Evolutionary conservation across 805 yeast species (phyloP), one percentile per base, ranked within the genome.

Genomic region (Lachancea meyersii): DNA sequence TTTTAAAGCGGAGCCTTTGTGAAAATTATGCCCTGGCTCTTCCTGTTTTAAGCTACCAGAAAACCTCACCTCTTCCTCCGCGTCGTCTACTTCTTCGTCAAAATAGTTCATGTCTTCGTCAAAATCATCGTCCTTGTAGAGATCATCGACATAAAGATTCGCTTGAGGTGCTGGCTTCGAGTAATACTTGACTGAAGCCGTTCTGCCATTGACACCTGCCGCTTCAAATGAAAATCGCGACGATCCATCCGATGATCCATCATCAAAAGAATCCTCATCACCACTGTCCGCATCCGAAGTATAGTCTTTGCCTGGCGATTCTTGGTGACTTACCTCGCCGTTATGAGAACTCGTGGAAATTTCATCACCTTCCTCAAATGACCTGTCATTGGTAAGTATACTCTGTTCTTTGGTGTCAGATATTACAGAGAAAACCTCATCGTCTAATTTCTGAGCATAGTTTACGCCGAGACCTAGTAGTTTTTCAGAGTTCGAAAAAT

Each of bases 161-260:
- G 53, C 58, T 11, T 50, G 48, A 2, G 62, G 60, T 17, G 54
- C 62, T 2, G 55, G 53, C 35, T 63, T 60, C 1, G 62, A 56
- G 53, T 78, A 77, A 54, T 76, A 77, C 45, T 74, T 71, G 18
- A 73, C 69, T 0, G 82, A 76, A 1, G 74, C 63, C 41, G 76
- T 75, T 46, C 82, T 63, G 3, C 76, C 77, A n/a, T 73, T 68
- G 6, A 60, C 50, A 14, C 67, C 70, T 30, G 67, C 70, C 33
- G 66, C 64, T 37, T 74, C 77, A 48, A 78, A 78, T 1, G 82
- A 77, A 48, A 76, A 78, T 41, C 48, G 49, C 2, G 66, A 61
- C 3, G 54, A 42, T 14, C 42, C 47, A 35, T 61, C 64, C 1
- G 53, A 41, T 11, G 47, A 47, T 31, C 55, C 60, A 2, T 52